Base-by-base conservation (phyloP, 371 early-diverging fungal genomes). In the Parasitella parasitica region DNA sequence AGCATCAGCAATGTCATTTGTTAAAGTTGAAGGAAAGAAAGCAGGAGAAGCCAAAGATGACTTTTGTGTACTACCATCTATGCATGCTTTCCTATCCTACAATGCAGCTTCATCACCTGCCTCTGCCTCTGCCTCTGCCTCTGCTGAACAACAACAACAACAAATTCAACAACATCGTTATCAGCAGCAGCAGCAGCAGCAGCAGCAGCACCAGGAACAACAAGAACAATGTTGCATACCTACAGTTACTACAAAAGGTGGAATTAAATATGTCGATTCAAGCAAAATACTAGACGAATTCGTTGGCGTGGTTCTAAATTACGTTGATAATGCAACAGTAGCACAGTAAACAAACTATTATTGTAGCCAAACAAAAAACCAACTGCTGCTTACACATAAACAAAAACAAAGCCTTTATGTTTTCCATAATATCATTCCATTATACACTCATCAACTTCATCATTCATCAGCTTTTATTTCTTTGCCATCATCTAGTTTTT, bases 211-310 rank as follows among this genome's bases (percentile, higher is more conserved):
- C 34, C 54, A 54, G 37, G 39, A 59, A 49, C 36, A 63, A 36
- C 63, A 67, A 67, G 27, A 51, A 54, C 46, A 64, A 52, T 39
- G 55, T 24, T 66, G 61, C 56, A 61, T 57, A 37, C 51, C 62
- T 49, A 54, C 62, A 32, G 26, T 57, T 57, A 48, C 58, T 48
- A 57, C 58, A 59, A 68, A 68, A 68, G 68, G 63, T 30, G 63
- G 59, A 43, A 66, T 66, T 55, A 66, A 62, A 63, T 70, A 66
- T 66, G 71, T 63, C 38, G 67, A 66, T 26, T 57, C 63, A 11
- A 71, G 48, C 49, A 71, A 59, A 49, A 71, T 71, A 61, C 43
- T 71, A 50, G 67, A 71, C 53, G 71, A 71, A 48, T 71, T 71
- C 22, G 71, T 71, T 37, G 71, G 71, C 57, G 71, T 71, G 13